Evolutionary conservation across 176 grass and related monocot genomes (phyloP), one percentile per base, ranked within the genome.

Genomic region (Musa acuminata): DNA sequence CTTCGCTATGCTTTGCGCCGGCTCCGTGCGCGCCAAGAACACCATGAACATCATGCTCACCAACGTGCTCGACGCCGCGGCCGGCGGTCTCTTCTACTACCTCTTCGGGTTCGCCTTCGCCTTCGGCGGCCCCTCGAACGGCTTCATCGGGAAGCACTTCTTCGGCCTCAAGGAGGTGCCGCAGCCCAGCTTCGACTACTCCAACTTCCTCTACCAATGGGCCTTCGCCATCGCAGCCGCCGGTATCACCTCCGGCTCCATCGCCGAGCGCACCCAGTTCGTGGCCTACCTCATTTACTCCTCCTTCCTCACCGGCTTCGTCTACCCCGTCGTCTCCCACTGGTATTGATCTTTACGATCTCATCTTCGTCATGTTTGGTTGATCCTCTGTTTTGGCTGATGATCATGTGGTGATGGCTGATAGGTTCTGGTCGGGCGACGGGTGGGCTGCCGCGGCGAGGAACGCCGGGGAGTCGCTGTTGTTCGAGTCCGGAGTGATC

Each of bases 1-100:
- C 27, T 85, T 85, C 64, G 77, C 83, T 13, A 85, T 85, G 83
- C 77, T 85, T 2, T 85, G 83, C 23, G 64, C 83, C 1, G 83
- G 83, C 8, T 78, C 77, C 13, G 83, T 85, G 52, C 72, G 53
- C 22, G 53, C 58, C 24, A 80, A 80, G 49, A 85, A 76, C 53
- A 74, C 77, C 17, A 74, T 85, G 48, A 85, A 80, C 71, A 80
- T 80, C 51, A 76, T 85, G 77, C 51, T 85, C 53, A 80, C 77
- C 60, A 85, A 85, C 64, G 77, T 85, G 14, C 19, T 85, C 14
- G 77, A 85, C 53, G 77, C 72, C 0, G 77, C 64, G 1, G 63
- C 64, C 22, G 83, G 77, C 51, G 77, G 77, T 0, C 50, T 85
- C 29, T 85, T 74, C 6, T 85, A 85, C 16, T 85, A 85, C 63